Evolutionary conservation across 140 eudicot species (phyloP).

Genomic region (Bidens hawaiensis): DNA sequence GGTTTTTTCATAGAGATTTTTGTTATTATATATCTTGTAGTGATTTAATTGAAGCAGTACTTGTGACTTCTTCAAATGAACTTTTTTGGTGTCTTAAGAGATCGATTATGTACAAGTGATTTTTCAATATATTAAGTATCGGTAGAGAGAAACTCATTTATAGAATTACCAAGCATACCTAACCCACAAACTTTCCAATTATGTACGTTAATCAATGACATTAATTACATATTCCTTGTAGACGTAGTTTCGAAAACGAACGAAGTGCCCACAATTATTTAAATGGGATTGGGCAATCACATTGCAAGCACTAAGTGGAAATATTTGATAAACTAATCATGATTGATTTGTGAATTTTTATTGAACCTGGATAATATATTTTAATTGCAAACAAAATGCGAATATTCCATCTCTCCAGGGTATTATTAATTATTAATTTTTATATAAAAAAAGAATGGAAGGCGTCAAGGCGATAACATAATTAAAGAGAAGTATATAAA

Average conservation of each 20-base stretch:
- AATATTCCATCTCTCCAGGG: conserved; percentile 13
- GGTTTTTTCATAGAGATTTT: too few relatives aligned
- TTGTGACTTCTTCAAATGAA: too few relatives aligned
- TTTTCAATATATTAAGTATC: too few relatives aligned
- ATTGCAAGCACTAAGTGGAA: conserved; percentile 26
- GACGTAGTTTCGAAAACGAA: neutral
- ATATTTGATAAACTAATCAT: conserved; percentile 5
- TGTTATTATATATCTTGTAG: too few relatives aligned
- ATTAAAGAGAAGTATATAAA: neutral
- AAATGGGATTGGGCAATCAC: conserved; percentile 15
- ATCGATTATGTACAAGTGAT: too few relatives aligned
- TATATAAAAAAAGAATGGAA: neutral
- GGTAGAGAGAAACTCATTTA: neutral
- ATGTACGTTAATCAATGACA: neutral
- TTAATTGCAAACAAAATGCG: conserved; percentile 16
- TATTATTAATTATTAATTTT: too few relatives aligned
- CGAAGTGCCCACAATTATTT: neutral
- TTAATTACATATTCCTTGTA: neutral
- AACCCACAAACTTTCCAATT: neutral
- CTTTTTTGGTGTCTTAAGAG: too few relatives aligned
- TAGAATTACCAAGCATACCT: neutral
- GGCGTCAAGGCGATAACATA: conserved; percentile 25
- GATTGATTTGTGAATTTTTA: conserved; percentile 22
- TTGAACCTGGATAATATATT: conserved; percentile 23
- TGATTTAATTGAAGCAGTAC: too few relatives aligned